Evolutionary conservation across 371 early-diverging fungal species (phyloP).

Genomic region (Nematocida sp.): DNA sequence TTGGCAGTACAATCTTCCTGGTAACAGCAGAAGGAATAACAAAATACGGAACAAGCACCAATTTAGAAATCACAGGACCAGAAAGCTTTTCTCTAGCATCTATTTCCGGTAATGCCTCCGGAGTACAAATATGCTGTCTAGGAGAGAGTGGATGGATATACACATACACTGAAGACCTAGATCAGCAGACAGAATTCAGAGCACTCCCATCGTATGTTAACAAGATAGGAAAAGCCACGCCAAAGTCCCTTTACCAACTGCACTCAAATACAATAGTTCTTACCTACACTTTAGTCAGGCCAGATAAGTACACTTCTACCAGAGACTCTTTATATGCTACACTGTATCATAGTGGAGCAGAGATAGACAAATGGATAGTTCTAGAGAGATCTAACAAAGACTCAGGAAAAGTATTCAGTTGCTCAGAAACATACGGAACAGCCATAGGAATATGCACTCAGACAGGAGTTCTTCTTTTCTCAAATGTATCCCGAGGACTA

Average conservation of each 20-base stretch:
- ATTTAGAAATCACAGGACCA: background rate
- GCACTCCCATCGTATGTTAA: slow-evolving; percentile 19
- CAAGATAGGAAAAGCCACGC: background rate
- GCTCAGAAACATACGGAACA: background rate
- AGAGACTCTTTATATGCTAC: slow-evolving; percentile 4
- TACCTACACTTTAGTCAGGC: slow-evolving; percentile 5
- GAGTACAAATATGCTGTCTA: background rate
- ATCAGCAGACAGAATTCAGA: slow-evolving; percentile 8
- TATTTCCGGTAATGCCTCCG: background rate
- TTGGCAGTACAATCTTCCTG: background rate
- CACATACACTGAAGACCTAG: background rate
- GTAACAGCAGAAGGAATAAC: background rate
- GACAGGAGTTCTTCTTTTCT: slow-evolving; percentile 2
- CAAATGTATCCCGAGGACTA: background rate
- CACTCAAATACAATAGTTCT: background rate
- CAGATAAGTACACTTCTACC: background rate
- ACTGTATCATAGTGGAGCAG: slow-evolving; percentile 4
- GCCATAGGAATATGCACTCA: slow-evolving; percentile 1
- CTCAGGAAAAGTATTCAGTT: background rate
- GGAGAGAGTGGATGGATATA: slow-evolving; percentile 43
- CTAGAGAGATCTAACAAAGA: slow-evolving; percentile 12
- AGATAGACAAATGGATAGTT: slow-evolving; percentile 20
- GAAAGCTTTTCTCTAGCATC: background rate
- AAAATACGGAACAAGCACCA: background rate
- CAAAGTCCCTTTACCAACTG: background rate